Evolutionary conservation across 2,329 filamentous ascomycete genomes (phyloP).

Genomic region (Alternaria novae-zelandiae): DNA sequence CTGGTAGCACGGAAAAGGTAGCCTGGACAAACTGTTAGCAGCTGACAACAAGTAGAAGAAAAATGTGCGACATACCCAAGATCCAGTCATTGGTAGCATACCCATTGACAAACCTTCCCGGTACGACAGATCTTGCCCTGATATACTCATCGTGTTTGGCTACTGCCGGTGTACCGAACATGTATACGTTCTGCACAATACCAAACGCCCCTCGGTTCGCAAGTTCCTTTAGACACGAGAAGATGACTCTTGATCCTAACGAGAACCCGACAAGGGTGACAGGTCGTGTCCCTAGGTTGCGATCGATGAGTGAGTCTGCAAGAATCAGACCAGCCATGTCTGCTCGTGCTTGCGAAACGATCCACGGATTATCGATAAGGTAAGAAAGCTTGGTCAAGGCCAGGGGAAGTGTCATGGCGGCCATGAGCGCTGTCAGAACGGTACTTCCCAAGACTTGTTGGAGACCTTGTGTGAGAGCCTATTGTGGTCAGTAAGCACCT

Average conservation of each 20-base stretch:
- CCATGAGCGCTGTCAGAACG: constrained; percentile 87
- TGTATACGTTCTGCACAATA: constrained; percentile 90
- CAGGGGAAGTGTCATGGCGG: constrained; percentile 88
- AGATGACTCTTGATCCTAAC: constrained; percentile 89
- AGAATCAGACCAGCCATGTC: constrained; percentile 88
- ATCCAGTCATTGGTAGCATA: constrained; percentile 98
- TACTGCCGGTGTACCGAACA: constrained; percentile 92
- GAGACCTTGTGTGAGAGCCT: constrained; percentile 93
- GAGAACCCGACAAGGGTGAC: constrained; percentile 96
- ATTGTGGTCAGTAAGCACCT: constrained; percentile 17
- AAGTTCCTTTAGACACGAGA: constrained; percentile 86
- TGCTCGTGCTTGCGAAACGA: constrained; percentile 90
- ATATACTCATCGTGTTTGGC: constrained; percentile 90
- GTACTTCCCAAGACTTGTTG: constrained; percentile 95
- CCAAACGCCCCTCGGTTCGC: constrained; percentile 83
- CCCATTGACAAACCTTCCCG: constrained; percentile 93
- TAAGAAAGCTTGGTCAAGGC: constrained; percentile 93
- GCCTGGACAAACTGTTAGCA: constrained; percentile 46
- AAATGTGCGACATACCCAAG: constrained; percentile 59
- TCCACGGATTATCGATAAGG: constrained; percentile 98
- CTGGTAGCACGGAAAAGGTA: constrained; percentile 95
- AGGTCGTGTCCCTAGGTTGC: constrained; percentile 87
- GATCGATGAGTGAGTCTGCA: constrained; percentile 90
- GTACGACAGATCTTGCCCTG: constrained; percentile 79
- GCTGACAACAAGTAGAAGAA: not conserved